Evolutionary conservation across 2,329 filamentous ascomycete species (phyloP).

Genomic region (Colletotrichum eleusines): DNA sequence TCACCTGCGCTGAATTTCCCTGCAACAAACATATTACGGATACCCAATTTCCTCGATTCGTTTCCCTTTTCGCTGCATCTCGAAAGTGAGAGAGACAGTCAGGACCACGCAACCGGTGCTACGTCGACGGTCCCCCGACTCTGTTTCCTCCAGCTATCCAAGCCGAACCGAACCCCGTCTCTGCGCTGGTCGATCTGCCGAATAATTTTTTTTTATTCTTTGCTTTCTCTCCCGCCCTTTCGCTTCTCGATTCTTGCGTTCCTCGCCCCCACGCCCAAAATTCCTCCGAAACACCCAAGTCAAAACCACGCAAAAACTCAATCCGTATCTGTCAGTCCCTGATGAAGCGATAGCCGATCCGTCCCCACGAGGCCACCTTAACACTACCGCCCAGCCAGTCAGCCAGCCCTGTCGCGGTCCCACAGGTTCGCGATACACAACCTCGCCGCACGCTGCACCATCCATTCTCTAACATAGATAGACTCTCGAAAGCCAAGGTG

Average conservation of each 20-base stretch:
- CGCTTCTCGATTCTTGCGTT: slow-evolving; percentile 1
- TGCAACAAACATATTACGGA: slow-evolving; percentile 30
- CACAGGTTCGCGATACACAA: slow-evolving; percentile 35
- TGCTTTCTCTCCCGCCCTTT: neutral
- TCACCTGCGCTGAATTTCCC: slow-evolving; percentile 20
- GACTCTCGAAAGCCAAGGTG: slow-evolving; percentile 1
- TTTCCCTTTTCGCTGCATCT: neutral
- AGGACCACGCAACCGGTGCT: slow-evolving; percentile 12
- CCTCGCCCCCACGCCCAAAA: slow-evolving; percentile 24
- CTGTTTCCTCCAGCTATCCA: neutral
- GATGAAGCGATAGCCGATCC: slow-evolving; percentile 41
- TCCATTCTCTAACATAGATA: slow-evolving; percentile 2
- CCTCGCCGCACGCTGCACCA: neutral
- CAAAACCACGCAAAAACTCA: slow-evolving; percentile 16
- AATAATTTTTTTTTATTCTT: neutral
- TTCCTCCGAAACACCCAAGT: neutral
- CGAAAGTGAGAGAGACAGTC: no score
- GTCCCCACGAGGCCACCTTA: slow-evolving; percentile 40
- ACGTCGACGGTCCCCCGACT: neutral
- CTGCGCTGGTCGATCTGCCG: slow-evolving; percentile 9
- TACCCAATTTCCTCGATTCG: slow-evolving; percentile 28
- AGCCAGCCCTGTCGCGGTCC: slow-evolving; percentile 39
- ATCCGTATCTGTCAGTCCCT: slow-evolving; percentile 34
- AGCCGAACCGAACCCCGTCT: neutral
- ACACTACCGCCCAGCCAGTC: slow-evolving; percentile 28